Evolutionary conservation across 371 early-diverging fungal species (phyloP), one percentile per base, ranked within the genome.

Genomic region (Batrachochytrium dendrobatidis): DNA sequence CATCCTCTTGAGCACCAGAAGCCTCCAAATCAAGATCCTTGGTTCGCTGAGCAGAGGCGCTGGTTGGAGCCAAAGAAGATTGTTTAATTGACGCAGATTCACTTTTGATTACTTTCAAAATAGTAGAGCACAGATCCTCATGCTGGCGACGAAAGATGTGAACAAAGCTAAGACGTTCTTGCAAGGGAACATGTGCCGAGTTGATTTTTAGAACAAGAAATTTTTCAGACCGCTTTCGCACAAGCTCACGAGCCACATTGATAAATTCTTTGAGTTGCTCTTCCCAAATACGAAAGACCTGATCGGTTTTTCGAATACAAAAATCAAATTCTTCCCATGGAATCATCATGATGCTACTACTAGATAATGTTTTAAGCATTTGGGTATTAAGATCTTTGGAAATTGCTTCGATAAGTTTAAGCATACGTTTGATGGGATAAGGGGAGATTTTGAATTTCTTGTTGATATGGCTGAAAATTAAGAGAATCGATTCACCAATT

Each of bases 391-490:
- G 75, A 70, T 99, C 99, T 53, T 88, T 79, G 4, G 94, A 93
- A 35, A 99, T 92, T 22, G 94, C 92, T 65, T 95, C 96, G 0
- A 94, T 95, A 33, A 99, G 81, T 6, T 87, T 88, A 51, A 99
- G 69, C 1, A 94, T 91, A 51, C 95, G 91, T 3, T 87, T 83
- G 52, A 97, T 89, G 2, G 99, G 99, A 64, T 99, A 99, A 25
- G 94, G 92, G 61, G 92, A 88, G 53, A 96, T 75, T 72, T 88
- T 92, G 35, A 95, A 83, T 78, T 99, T 99, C 73, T 94, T 95
- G 80, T 91, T 94, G 50, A 99, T 67, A 71, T 99, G 99, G 15
- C 79, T 85, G 76, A 97, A 97, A 56, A 98, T 90, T 59, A 83
- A 73, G 28, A 75, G 67, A n/a, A 99, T 55, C 0, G 92, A 85